Evolutionary conservation across 768 basidiomycete species (phyloP).

Genomic region (Obba rivulosa): DNA sequence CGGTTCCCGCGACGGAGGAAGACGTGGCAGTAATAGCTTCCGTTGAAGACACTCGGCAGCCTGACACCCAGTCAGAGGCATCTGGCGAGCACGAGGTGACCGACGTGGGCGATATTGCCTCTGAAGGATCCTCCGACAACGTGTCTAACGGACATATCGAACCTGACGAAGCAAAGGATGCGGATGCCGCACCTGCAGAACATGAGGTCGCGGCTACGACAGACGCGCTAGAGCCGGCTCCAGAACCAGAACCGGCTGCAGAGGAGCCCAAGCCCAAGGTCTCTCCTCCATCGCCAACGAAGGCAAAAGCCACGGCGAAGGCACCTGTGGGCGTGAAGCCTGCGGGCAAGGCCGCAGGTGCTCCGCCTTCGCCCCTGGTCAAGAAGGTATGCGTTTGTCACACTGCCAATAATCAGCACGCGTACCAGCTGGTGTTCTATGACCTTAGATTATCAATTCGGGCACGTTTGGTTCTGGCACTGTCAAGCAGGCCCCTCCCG

Average conservation of each 20-base stretch:
- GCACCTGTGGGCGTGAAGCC: slow-evolving; percentile 36
- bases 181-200: neutral
- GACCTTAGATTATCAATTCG: slow-evolving; percentile 51
- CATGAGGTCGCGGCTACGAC: neutral
- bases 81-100: slow-evolving; percentile 34
- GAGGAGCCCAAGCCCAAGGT: neutral
- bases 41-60: slow-evolving; percentile 18
- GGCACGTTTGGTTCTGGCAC: slow-evolving; percentile 60
- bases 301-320: slow-evolving; percentile 20
- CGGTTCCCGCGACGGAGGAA: slow-evolving; percentile 16
- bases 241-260: neutral
- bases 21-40: slow-evolving; percentile 7
- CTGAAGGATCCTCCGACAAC: slow-evolving; percentile 14
- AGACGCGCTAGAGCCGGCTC: neutral
- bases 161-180: slow-evolving; percentile 6
- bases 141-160: slow-evolving; percentile 12
- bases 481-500: slow-evolving; percentile 38
- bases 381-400: slow-evolving; percentile 53
- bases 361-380: slow-evolving; percentile 48
- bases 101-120: slow-evolving; percentile 26
- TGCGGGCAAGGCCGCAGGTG: slow-evolving; percentile 40
- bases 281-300: slow-evolving; percentile 10
- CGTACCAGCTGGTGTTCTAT: neutral
- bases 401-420: slow-evolving; percentile 7
- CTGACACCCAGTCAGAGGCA: slow-evolving; percentile 18